These are phyloP conservation scores for Globisporangium spinosum DNA, from an alignment of 352 stramenopile genomes.

Conservation along the genomic window DNA sequence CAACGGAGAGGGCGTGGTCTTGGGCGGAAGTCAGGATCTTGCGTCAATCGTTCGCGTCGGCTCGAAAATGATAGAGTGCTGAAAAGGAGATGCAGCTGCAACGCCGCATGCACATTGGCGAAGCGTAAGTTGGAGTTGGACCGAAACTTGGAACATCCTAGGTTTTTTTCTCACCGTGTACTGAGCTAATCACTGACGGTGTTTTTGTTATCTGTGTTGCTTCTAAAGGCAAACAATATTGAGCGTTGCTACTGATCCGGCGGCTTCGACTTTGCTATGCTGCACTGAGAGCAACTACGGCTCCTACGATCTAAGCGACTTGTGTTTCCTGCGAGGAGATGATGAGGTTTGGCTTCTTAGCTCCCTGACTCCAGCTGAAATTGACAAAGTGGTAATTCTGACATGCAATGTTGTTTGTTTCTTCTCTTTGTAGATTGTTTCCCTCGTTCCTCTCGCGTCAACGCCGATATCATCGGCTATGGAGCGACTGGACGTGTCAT, in stretches of 20 bases:
- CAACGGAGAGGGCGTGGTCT: slow-evolving; percentile 51
- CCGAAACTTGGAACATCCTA: too few species aligned
- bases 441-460: slow-evolving; percentile 37
- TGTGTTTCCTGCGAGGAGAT: slow-evolving; percentile 61
- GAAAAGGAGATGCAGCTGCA: slow-evolving; percentile 75
- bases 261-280: slow-evolving; percentile 49
- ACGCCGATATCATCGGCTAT: slow-evolving; percentile 44
- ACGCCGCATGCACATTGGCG: slow-evolving; percentile 47
- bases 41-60: slow-evolving; percentile 59
- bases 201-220: background rate
- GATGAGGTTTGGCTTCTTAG: slow-evolving; percentile 36
- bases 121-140: slow-evolving; percentile 32
- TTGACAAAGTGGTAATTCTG: background rate
- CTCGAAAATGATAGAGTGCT: slow-evolving; percentile 45
- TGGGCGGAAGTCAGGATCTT: slow-evolving; percentile 51
- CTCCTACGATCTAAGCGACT: slow-evolving; percentile 67
- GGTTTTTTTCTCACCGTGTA: background rate
- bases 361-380: background rate
- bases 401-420: background rate
- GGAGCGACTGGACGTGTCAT: slow-evolving; percentile 38
- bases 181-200: background rate
- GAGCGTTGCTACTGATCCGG: slow-evolving; percentile 41
- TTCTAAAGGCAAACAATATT: slow-evolving; percentile 41
- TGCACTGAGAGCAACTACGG: slow-evolving; percentile 60
- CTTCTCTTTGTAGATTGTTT: slow-evolving; percentile 24